phyloP scores from a whole-genome alignment of 345 rosid genomes.

The Atalantia buxifolia region DNA sequence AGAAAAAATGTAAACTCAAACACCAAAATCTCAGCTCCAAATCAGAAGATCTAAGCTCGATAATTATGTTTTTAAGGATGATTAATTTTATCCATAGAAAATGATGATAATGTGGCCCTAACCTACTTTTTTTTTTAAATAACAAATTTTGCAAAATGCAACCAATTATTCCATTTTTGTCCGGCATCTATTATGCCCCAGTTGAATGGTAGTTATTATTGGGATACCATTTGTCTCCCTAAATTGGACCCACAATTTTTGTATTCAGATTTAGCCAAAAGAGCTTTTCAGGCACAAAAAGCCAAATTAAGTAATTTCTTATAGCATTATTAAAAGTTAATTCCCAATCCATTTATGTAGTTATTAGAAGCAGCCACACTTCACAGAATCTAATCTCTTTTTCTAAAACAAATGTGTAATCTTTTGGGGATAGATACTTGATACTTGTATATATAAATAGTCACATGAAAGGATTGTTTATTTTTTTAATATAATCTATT shows the following conservation, averaged over 20 bases:
- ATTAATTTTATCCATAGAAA: not conserved
- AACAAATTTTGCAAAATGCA: not conserved
- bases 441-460: not conserved
- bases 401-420: not conserved
- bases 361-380: not conserved
- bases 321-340: not conserved
- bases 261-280: not conserved
- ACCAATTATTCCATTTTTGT: not conserved
- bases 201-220: constrained; percentile 28
- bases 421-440: not conserved
- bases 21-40: not conserved
- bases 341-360: not conserved
- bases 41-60: constrained; percentile 3
- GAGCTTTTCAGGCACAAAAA: not conserved
- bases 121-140: not conserved
- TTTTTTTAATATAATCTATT: not conserved
- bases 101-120: constrained; percentile 14
- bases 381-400: constrained; percentile 2
- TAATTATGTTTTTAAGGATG: constrained; percentile 3
- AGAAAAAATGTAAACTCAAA: too few species aligned
- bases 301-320: not conserved
- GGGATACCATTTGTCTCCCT: constrained; percentile 41
- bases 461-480: not conserved
- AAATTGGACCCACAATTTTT: constrained; percentile 23
- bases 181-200: not conserved